Evolutionary conservation across 2,329 filamentous ascomycete species (phyloP).

Genomic region (Alternaria gaisen): DNA sequence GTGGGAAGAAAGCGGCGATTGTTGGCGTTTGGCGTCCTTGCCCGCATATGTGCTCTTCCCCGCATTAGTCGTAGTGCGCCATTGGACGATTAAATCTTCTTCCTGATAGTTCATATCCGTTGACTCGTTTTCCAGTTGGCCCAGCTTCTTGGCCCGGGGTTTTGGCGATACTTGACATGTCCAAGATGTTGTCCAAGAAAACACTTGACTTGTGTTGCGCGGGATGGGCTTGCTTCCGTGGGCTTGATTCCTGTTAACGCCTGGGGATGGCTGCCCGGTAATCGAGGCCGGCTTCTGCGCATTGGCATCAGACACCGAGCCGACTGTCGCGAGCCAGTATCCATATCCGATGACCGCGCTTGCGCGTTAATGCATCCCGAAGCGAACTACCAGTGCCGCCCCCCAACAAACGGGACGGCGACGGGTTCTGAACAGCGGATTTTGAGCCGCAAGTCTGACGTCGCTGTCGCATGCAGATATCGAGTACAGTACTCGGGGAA

Average conservation of each 20-base stretch:
- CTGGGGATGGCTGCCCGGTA: background rate
- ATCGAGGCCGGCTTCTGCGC: constrained; percentile 9
- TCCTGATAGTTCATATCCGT: background rate
- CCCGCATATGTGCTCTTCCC: background rate
- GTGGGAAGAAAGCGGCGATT: background rate
- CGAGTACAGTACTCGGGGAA: background rate
- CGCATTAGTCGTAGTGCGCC: background rate
- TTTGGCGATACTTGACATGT: background rate
- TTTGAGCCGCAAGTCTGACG: background rate
- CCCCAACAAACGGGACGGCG: background rate
- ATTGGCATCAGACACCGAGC: constrained; percentile 3
- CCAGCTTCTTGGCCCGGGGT: constrained; percentile 6
- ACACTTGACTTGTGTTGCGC: background rate
- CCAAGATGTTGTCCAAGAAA: background rate
- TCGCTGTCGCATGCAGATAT: background rate
- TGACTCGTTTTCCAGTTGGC: background rate
- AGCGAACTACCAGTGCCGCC: background rate
- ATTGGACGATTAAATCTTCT: background rate
- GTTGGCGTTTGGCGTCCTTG: background rate
- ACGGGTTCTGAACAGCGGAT: background rate
- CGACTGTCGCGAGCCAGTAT: background rate
- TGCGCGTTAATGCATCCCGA: background rate
- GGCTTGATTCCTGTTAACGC: background rate
- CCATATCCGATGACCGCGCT: constrained; percentile 9
- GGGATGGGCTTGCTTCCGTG: background rate